Percentiles rank a stretch among this genome's conserved stretches.
Conservation (phyloP, 2,329 filamentous ascomycete species). For the Scytalidium sp. region DNA sequence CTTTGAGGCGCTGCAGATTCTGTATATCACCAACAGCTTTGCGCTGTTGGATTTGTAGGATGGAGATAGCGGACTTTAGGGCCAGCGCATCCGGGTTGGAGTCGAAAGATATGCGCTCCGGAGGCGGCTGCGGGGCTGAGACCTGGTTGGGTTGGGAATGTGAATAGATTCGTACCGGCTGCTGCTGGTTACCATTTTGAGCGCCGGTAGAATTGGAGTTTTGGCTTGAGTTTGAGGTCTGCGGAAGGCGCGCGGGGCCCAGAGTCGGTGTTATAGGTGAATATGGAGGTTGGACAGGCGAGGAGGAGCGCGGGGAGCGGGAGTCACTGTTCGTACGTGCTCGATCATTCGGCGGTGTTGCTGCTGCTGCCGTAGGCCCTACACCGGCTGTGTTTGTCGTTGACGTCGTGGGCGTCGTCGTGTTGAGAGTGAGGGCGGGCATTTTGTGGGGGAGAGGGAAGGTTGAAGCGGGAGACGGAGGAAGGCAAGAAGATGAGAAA, state of each 20-base stretch:
- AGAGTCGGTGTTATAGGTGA: constrained; percentile 28
- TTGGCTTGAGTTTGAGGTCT: neutral
- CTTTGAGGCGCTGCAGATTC: constrained; percentile 65
- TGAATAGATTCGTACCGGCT: constrained; percentile 31
- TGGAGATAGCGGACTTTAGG: constrained; percentile 77
- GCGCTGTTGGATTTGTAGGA: constrained; percentile 81
- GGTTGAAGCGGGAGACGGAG: neutral
- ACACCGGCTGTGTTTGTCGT: neutral
- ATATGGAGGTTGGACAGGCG: constrained; percentile 18
- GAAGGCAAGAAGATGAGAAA: neutral
- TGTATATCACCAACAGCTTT: constrained; percentile 75
- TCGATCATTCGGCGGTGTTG: neutral
- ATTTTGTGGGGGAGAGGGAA: constrained; percentile 9
- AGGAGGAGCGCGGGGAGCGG: constrained; percentile 16
- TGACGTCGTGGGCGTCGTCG: constrained; percentile 8
- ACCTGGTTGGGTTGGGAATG: constrained; percentile 42
- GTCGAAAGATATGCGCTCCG: constrained; percentile 54
- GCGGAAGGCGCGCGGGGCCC: constrained; percentile 11
- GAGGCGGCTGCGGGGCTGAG: constrained; percentile 36
- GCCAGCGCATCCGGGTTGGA: constrained; percentile 84
- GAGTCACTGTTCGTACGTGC: constrained; percentile 9
- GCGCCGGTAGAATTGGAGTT: neutral
- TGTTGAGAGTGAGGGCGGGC: constrained; percentile 22
- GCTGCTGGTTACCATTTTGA: constrained; percentile 1
- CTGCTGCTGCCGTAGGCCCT: constrained; percentile 1